Evolutionary conservation across 352 stramenopile genomes (phyloP).

Genomic region (Nothophytophthora sp.): DNA sequence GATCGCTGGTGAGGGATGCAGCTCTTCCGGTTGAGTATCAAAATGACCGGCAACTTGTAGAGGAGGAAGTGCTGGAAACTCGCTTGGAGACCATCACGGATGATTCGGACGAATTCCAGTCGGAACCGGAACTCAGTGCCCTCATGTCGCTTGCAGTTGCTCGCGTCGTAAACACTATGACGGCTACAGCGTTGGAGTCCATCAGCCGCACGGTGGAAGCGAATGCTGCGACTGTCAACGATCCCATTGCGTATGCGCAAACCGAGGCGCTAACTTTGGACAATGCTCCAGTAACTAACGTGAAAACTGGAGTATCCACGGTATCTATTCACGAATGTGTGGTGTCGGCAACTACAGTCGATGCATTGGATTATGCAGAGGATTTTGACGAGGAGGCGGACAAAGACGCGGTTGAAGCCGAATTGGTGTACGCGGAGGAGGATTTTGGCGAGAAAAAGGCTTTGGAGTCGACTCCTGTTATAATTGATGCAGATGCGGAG

Average conservation of each 20-base stretch:
- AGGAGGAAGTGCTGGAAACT: not conserved
- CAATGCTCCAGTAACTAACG: not conserved
- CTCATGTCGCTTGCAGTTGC: slow-evolving; percentile 5
- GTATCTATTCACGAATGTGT: too few relatives aligned
- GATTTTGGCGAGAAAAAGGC: not conserved
- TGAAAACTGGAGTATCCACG: too few relatives aligned
- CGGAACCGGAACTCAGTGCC: not conserved
- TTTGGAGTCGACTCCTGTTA: not conserved
- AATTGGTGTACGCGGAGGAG: slow-evolving; percentile 5
- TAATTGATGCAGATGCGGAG: not conserved
- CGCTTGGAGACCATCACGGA: not conserved
- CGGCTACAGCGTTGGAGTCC: not conserved
- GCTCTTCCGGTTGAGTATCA: not conserved
- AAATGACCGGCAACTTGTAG: not conserved
- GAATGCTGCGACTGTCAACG: not conserved
- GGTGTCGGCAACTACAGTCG: too few relatives aligned
- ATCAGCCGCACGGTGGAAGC: not conserved
- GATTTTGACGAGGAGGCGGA: too few relatives aligned
- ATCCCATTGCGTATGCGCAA: not conserved
- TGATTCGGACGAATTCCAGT: not conserved
- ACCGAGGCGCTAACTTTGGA: not conserved
- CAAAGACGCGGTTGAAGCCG: slow-evolving; percentile 7
- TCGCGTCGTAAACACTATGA: slow-evolving; percentile 3
- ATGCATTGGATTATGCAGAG: too few relatives aligned
- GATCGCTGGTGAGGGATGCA: not conserved